Conservation (phyloP, 2,329 filamentous ascomycete genomes). For the Helotiales sp. region DNA sequence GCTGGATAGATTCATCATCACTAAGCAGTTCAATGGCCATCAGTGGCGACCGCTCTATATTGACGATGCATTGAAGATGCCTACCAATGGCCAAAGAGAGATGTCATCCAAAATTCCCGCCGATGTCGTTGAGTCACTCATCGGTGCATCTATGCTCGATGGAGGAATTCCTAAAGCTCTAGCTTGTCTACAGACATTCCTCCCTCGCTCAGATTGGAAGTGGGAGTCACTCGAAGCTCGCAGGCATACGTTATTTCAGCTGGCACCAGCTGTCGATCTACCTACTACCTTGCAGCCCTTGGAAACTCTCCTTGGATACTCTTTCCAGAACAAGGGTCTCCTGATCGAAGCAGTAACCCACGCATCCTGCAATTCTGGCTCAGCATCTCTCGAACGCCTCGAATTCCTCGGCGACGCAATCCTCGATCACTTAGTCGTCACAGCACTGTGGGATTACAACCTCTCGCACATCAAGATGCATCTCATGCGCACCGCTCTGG, state of each 20-base stretch:
- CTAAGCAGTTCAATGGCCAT: slow-evolving; percentile 65
- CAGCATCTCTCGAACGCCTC: slow-evolving; percentile 69
- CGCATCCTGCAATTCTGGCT: slow-evolving; percentile 58
- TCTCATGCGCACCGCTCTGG: slow-evolving; percentile 73
- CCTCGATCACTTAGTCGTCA: slow-evolving; percentile 77
- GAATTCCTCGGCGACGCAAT: slow-evolving; percentile 90
- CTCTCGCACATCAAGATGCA: slow-evolving; percentile 71
- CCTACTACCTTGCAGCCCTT: slow-evolving; percentile 53
- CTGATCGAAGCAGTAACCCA: slow-evolving; percentile 84
- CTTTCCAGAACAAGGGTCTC: slow-evolving; percentile 69
- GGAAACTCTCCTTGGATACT: slow-evolving; percentile 72
- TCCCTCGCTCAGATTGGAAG: slow-evolving; percentile 63
- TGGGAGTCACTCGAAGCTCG: slow-evolving; percentile 47
- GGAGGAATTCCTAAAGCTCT: slow-evolving; percentile 69
- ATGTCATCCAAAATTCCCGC: slow-evolving; percentile 81
- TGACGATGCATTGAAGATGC: slow-evolving; percentile 45
- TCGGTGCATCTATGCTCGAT: slow-evolving; percentile 75
- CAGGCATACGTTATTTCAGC: slow-evolving; percentile 51
- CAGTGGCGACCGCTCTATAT: slow-evolving; percentile 76
- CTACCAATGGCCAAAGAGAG: slow-evolving; percentile 33
- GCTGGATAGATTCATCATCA: slow-evolving; percentile 76
- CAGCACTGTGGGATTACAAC: slow-evolving; percentile 54
- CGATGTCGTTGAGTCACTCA: slow-evolving; percentile 84
- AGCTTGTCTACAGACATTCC: slow-evolving; percentile 67
- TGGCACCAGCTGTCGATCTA: slow-evolving; percentile 47